Conservation (phyloP, 1,284 basidiomycete species). For the Moniliophthora roreri region DNA sequence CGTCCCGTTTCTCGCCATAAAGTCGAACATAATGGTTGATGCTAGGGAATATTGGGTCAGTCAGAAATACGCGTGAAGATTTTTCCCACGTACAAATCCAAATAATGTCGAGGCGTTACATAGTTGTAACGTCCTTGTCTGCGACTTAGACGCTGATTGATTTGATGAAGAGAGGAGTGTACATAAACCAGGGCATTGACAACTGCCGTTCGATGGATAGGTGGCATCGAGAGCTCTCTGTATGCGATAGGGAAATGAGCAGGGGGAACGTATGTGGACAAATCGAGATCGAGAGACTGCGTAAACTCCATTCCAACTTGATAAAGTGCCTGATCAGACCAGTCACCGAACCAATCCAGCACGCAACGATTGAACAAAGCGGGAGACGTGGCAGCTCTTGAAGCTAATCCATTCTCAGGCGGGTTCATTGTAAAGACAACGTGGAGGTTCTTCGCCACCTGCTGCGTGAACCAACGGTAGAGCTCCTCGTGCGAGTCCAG, state of each 20-base stretch:
- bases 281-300: constrained; percentile 85
- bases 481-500: constrained; percentile 97
- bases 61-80: too few species aligned
- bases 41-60: constrained; percentile 40
- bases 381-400: constrained; percentile 95
- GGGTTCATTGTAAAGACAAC: constrained; percentile 99
- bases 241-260: constrained; percentile 86
- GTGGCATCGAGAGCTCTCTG: constrained; percentile 78
- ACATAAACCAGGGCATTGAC: constrained; percentile 94
- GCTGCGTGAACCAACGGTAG: constrained; percentile 96
- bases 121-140: constrained; percentile 94
- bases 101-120: constrained; percentile 97
- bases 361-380: constrained; percentile 98
- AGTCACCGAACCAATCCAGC: constrained; percentile 97
- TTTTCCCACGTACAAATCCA: constrained; percentile 99
- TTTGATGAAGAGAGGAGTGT: constrained; percentile 87
- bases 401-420: constrained; percentile 92
- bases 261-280: constrained; percentile 78
- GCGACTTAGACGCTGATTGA: constrained; percentile 88
- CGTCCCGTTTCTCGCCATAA: constrained; percentile 97
- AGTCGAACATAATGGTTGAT: constrained; percentile 98
- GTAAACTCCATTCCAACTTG: constrained; percentile 98
- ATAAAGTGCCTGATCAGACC: constrained; percentile 96
- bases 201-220: constrained; percentile 83
- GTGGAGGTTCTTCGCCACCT: constrained; percentile 95